phyloP scores from a whole-genome alignment of 2,329 filamentous ascomycete genomes.

The Ramularia collo-cygni region DNA sequence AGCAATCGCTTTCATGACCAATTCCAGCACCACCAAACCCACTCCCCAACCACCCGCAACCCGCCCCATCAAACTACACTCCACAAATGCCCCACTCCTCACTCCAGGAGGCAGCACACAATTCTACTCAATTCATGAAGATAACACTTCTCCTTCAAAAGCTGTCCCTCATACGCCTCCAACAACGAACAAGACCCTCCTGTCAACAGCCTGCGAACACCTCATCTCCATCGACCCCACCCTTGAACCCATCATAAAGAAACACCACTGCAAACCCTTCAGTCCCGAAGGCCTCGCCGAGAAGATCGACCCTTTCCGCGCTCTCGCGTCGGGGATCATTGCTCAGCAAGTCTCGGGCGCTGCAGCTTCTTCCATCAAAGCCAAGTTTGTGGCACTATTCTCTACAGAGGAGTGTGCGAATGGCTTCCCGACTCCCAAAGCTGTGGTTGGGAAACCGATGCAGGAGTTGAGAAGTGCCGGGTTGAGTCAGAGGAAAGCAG shows the following conservation, averaged over 20 bases:
- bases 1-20: constrained; percentile 42
- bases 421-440: constrained; percentile 66
- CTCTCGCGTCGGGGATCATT: constrained; percentile 79
- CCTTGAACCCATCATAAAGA: constrained; percentile 64
- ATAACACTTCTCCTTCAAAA: constrained; percentile 31
- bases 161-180: constrained; percentile 32
- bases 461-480: constrained; percentile 72
- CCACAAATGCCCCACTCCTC: constrained; percentile 63
- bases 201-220: constrained; percentile 69
- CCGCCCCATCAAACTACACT: constrained; percentile 56
- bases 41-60: constrained; percentile 17
- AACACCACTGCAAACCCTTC: constrained; percentile 72
- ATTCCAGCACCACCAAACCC: constrained; percentile 18
- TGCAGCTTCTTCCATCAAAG: constrained; percentile 82
- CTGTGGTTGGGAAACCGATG: constrained; percentile 60
- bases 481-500: constrained; percentile 87
- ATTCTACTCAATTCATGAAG: constrained; percentile 39
- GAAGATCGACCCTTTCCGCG: constrained; percentile 79
- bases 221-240: constrained; percentile 66
- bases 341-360: constrained; percentile 94
- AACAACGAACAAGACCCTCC: constrained; percentile 49
- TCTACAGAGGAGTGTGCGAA: neutral
- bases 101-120: constrained; percentile 60
- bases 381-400: constrained; percentile 75
- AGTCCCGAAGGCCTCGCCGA: constrained; percentile 75